Percentiles rank a stretch among this genome's conserved stretches.
Evolutionary conservation across 768 basidiomycete species (phyloP).

Genomic region (Bullera alba): DNA sequence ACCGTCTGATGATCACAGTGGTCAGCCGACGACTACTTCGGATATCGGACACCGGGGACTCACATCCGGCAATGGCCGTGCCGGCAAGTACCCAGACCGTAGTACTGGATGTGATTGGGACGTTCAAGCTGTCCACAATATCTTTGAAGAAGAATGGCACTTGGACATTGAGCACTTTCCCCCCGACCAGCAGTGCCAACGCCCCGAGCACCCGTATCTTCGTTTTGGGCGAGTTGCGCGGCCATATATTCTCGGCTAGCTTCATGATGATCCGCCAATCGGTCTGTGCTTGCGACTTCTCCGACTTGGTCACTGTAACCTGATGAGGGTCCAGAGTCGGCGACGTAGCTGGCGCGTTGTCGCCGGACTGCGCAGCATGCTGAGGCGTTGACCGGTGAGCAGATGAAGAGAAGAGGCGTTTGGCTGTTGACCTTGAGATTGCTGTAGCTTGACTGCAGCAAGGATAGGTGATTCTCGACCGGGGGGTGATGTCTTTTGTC

Average conservation of each 20-base stretch:
- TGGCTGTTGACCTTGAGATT: too few species aligned
- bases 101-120: constrained; percentile 63
- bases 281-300: constrained; percentile 43
- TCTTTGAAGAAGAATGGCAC: constrained; percentile 94
- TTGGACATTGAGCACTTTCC: constrained; percentile 96
- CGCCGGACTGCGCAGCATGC: too few species aligned
- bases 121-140: constrained; percentile 81
- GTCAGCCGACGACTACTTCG: not conserved
- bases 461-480: too few species aligned
- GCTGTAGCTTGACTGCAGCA: too few species aligned
- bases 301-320: constrained; percentile 6
- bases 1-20: constrained; percentile 59
- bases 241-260: constrained; percentile 89
- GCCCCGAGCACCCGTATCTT: constrained; percentile 75
- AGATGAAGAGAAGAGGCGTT: too few species aligned
- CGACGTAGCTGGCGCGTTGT: not conserved
- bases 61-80: constrained; percentile 84
- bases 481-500: too few species aligned
- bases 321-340: constrained; percentile 9
- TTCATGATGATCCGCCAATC: constrained; percentile 83
- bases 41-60: constrained; percentile 45
- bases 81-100: constrained; percentile 90
- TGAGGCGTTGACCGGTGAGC: too few species aligned
- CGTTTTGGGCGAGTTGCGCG: constrained; percentile 64
- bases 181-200: constrained; percentile 67